Evolutionary conservation across 306 rosid species (phyloP), one percentile per base, ranked within the genome.

Genomic region (Fragaria ananassa): DNA sequence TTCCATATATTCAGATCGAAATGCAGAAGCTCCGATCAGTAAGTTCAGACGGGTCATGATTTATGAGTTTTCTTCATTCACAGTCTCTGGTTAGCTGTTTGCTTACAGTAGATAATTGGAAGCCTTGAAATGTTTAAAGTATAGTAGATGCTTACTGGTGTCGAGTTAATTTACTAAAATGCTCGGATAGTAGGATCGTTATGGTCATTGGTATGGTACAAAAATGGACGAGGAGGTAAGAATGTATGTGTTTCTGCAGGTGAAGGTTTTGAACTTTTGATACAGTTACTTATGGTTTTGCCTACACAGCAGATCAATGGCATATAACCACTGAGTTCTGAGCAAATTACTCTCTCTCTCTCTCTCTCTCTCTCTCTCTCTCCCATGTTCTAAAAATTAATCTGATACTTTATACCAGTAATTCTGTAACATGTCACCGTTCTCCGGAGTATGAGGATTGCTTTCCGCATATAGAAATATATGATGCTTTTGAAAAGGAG

Each of bases 401-500:
- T 51, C n/a, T 72, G 18, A 56, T 72, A 54, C 29, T 51, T 10
- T 18, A 17, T 11, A n/a, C 75, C n/a, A 4, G 35, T 72, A 13
- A 6, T 37, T 54, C 50, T 72, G 15, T 73, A 42, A 58, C n/a
- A 27, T 21, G 13, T 21, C 31, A 56, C 27, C 62, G 15, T 41
- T 73, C 54, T 61, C 60, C 78, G 8, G 21, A 29, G 70, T 19
- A 29, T 61, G 70, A 45, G 70, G 21, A 45, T 18, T 19, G 78
- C 23, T 61, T 45, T 74, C 78, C 58, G 19, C 8, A 27, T 61
- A 19, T 45, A 70, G 78, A 61, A 61, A 31, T 61, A 10, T 14
- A 46, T 61, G 21, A 74, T 45, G n/a, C 78, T 61, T 61, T 45
- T 18, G 60, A 19, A 61, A 74, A 61, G 60, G n/a, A 61, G 46